Conservation (phyloP, 768 basidiomycete species). For the Strobilomyces confusus region DNA sequence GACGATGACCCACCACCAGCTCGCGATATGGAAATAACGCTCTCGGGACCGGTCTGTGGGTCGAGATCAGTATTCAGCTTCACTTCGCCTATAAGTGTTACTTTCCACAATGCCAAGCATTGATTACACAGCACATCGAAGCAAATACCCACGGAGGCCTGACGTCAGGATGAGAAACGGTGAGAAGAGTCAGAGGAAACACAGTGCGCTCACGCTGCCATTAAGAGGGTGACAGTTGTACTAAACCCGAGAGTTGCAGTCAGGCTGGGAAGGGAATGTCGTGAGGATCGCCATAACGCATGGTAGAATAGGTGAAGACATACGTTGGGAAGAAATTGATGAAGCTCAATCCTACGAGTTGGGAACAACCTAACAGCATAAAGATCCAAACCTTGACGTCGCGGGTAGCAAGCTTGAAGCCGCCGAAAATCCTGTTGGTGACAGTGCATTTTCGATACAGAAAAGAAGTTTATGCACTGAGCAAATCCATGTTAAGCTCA, state of each 20-base stretch:
- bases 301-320: not conserved
- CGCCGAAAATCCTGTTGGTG: too few relatives aligned
- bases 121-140: too few relatives aligned
- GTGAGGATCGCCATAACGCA: not conserved
- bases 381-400: too few relatives aligned
- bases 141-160: constrained; percentile 62
- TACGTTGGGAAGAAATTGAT: too few relatives aligned
- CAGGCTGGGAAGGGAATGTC: not conserved
- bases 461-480: not conserved
- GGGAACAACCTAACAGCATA: too few relatives aligned
- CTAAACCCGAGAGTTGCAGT: constrained; percentile 1
- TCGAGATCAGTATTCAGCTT: not conserved
- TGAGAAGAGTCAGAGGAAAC: not conserved
- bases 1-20: too few relatives aligned
- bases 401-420: too few relatives aligned
- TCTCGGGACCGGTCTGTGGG: too few relatives aligned
- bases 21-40: too few relatives aligned
- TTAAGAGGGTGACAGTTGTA: constrained; percentile 54
- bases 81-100: not conserved
- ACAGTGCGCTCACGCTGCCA: constrained; percentile 46
- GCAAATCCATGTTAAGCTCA: not conserved
- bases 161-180: not conserved
- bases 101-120: constrained; percentile 35
- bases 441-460: not conserved
- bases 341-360: too few relatives aligned